A percentile compares a stretch with the other conserved stretches of the same genome.
Conservation (phyloP, 2,329 filamentous ascomycete genomes). For the Colletotrichum somersetense region DNA sequence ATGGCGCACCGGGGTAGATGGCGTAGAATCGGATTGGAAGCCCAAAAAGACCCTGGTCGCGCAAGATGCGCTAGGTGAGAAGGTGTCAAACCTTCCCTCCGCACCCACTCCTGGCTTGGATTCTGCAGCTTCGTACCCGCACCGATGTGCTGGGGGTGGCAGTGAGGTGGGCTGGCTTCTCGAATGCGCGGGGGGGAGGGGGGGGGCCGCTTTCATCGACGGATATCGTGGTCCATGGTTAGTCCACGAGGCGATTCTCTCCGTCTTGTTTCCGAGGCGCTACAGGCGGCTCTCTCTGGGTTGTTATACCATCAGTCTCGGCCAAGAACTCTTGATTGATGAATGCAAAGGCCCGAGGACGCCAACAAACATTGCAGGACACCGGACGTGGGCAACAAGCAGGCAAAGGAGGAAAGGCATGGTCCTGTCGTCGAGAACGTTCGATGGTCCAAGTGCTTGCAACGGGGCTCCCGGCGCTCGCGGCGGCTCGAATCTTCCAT, state of each 20-base stretch:
- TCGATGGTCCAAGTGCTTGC: background rate
- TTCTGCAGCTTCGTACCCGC: constrained; percentile 39
- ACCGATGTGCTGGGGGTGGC: constrained; percentile 27
- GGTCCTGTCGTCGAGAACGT: background rate
- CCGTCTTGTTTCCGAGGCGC: background rate
- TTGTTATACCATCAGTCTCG: constrained; percentile 9
- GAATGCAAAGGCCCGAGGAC: background rate
- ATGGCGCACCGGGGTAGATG: constrained; percentile 18
- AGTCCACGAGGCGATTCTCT: background rate
- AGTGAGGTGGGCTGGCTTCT: background rate
- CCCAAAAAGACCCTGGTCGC: constrained; percentile 15
- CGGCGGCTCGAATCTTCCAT: background rate
- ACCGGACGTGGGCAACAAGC: no score
- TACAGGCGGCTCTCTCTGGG: background rate
- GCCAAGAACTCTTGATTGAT: background rate
- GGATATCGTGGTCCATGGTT: background rate
- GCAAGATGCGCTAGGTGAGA: constrained; percentile 17
- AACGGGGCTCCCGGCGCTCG: background rate
- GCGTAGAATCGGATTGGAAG: constrained; percentile 25
- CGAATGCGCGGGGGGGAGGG: constrained; percentile 24
- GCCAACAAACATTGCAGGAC: no score
- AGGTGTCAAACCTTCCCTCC: constrained; percentile 16
- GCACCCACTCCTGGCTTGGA: constrained; percentile 22
- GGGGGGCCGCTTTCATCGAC: background rate
- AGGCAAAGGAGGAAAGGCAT: background rate